Base-by-base conservation (phyloP, 768 basidiomycete species). In the Gloeopeniophorella convolvens region DNA sequence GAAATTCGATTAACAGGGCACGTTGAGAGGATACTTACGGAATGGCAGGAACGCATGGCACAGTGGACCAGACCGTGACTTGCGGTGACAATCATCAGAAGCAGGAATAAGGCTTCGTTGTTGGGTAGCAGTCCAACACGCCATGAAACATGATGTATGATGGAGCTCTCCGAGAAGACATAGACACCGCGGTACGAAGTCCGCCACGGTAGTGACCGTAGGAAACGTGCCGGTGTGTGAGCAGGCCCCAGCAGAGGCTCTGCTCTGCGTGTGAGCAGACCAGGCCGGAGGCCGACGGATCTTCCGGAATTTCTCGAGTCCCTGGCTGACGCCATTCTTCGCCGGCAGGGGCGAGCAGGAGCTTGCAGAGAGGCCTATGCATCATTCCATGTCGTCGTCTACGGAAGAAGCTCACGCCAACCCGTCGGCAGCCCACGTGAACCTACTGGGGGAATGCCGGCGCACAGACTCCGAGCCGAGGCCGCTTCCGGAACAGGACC, bases 381-480 rank as follows among this genome's bases (percentile, higher is more conserved):
- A 21, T 21, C 44, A 43, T 50, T 42, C 41, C 49, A 43, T 50
- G 49, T n/a, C 34, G 31, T 9, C 34, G 23, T 4, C 20, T 27
- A 50, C 34, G 39, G 45, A 47, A 47, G 27, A 16, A 12, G 33
- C n/a, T n/a, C n/a, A n/a, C n/a, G n/a, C n/a, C n/a, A n/a, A n/a
- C n/a, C n/a, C n/a, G n/a, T n/a, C n/a, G n/a, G n/a, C n/a, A n/a
- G n/a, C n/a, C n/a, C n/a, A n/a, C n/a, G n/a, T n/a, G n/a, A n/a
- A n/a, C n/a, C n/a, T n/a, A n/a, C n/a, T n/a, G n/a, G n/a, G n/a
- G n/a, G n/a, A n/a, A n/a, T n/a, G n/a, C n/a, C n/a, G n/a, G n/a
- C n/a, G n/a, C n/a, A n/a, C n/a, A n/a, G n/a, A n/a, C n/a, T n/a
- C n/a, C n/a, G n/a, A n/a, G n/a, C n/a, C n/a, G n/a, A n/a, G n/a